These are phyloP conservation scores for Chaetomiaceae sp. DNA, from an alignment of 2,329 filamentous ascomycete species.

Conservation along the genomic window DNA sequence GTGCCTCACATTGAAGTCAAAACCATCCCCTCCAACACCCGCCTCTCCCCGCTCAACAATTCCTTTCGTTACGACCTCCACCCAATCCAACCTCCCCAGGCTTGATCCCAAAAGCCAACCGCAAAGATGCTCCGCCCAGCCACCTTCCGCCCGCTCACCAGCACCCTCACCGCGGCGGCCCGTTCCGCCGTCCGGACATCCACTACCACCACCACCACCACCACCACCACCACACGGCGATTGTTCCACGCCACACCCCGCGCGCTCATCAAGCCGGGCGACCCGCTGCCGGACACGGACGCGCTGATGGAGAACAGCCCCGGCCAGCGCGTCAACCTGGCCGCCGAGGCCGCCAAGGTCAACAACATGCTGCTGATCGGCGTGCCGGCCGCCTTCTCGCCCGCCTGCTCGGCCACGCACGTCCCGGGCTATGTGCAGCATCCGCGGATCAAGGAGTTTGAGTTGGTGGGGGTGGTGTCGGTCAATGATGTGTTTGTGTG, in stretches of 20 bases:
- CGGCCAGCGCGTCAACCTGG: slow-evolving; percentile 83
- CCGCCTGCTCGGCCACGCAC: slow-evolving; percentile 56
- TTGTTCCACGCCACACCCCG: slow-evolving; percentile 61
- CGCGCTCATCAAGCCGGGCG: slow-evolving; percentile 67
- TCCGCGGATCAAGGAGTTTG: slow-evolving; percentile 69
- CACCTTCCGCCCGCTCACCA: not conserved
- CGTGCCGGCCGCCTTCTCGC: slow-evolving; percentile 70
- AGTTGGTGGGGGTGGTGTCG: slow-evolving; percentile 80
- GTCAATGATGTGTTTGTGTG: slow-evolving; percentile 96
- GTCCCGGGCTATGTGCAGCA: slow-evolving; percentile 83
- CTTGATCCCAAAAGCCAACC: too few species aligned
- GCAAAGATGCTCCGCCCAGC: not conserved
- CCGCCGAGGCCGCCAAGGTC: slow-evolving; percentile 59
- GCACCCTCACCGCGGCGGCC: too few species aligned
- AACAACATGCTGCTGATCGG: slow-evolving; percentile 78
- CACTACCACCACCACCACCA: not conserved
- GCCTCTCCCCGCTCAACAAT: too few species aligned
- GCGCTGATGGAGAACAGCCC: slow-evolving; percentile 80
- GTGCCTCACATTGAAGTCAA: too few species aligned
- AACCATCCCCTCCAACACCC: too few species aligned
- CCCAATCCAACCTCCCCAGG: too few species aligned
- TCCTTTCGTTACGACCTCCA: not conserved
- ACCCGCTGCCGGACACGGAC: slow-evolving; percentile 69
- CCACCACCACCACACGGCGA: not conserved
- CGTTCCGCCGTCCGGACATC: too few species aligned